Percentiles rank a stretch among this genome's conserved stretches.
Conservation (phyloP, 768 basidiomycete genomes). For the Russula virescens region DNA sequence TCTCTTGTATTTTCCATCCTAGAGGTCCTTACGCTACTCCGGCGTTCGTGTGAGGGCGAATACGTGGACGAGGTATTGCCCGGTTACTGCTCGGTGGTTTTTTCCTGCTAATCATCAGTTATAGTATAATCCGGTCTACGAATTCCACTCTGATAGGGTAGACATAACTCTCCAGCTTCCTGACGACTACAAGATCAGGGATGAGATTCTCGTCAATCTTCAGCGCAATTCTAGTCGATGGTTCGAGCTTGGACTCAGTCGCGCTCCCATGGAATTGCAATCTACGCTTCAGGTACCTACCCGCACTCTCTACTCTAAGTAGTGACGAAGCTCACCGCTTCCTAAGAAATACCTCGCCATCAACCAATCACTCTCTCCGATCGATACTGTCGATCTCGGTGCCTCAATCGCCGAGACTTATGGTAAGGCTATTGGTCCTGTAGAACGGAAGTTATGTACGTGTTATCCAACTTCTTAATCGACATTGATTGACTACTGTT, state of each 20-base stretch:
- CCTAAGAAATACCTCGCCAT: constrained; percentile 80
- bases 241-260: constrained; percentile 81
- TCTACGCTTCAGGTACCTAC: constrained; percentile 78
- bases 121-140: constrained; percentile 84
- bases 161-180: constrained; percentile 73
- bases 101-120: neutral
- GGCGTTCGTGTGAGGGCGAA: constrained; percentile 86
- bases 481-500: neutral
- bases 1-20: constrained; percentile 83
- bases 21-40: constrained; percentile 84
- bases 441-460: constrained; percentile 71
- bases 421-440: constrained; percentile 72
- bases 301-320: neutral
- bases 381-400: constrained; percentile 82
- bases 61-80: constrained; percentile 76
- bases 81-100: neutral
- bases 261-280: constrained; percentile 89
- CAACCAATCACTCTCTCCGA: constrained; percentile 60
- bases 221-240: constrained; percentile 71
- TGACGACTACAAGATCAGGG: constrained; percentile 80
- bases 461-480: neutral
- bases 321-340: neutral
- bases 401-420: constrained; percentile 85
- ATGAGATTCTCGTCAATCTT: constrained; percentile 73
- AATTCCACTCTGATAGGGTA: constrained; percentile 74